phyloP scores from a whole-genome alignment of 495 filamentous ascomycete species.

The Talaromyces liani region DNA sequence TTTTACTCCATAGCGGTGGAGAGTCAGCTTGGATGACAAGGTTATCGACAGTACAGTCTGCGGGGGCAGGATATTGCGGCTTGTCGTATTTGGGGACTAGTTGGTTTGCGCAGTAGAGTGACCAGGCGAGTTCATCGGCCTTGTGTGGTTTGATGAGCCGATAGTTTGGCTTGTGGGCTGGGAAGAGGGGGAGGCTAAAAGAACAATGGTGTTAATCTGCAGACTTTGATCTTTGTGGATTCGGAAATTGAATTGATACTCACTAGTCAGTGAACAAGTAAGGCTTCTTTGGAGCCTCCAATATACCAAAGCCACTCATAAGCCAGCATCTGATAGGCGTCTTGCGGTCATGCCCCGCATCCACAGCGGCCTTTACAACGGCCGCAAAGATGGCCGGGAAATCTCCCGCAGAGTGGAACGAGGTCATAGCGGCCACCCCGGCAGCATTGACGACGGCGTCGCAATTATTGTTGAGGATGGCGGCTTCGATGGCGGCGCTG shows the following conservation, averaged over 20 bases:
- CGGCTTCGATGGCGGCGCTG: slow-evolving; percentile 20
- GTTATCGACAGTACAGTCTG: slow-evolving; percentile 14
- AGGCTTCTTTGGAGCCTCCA: slow-evolving; percentile 18
- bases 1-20: slow-evolving; percentile 12
- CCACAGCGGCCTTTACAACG: slow-evolving; percentile 19
- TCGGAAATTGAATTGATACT: neutral
- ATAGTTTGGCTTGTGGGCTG: slow-evolving; percentile 22
- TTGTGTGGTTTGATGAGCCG: slow-evolving; percentile 16
- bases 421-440: slow-evolving; percentile 20
- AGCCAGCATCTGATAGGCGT: slow-evolving; percentile 25
- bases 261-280: slow-evolving; percentile 24
- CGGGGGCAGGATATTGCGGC: slow-evolving; percentile 12
- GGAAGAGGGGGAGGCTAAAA: slow-evolving; percentile 17
- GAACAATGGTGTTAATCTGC: too few relatives aligned
- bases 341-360: slow-evolving; percentile 17
- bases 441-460: slow-evolving; percentile 34
- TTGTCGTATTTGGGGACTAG: slow-evolving; percentile 18
- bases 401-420: slow-evolving; percentile 16
- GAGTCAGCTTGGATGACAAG: slow-evolving; percentile 14
- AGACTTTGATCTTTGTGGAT: too few relatives aligned
- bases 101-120: slow-evolving; percentile 17
- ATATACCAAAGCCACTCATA: slow-evolving; percentile 15
- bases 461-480: slow-evolving; percentile 23
- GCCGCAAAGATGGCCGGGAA: slow-evolving; percentile 22
- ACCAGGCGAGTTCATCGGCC: slow-evolving; percentile 20